Percentiles rank a stretch among this genome's conserved stretches.
Evolutionary conservation across 306 rosid species (phyloP).

Genomic region (Rubus idaeus): DNA sequence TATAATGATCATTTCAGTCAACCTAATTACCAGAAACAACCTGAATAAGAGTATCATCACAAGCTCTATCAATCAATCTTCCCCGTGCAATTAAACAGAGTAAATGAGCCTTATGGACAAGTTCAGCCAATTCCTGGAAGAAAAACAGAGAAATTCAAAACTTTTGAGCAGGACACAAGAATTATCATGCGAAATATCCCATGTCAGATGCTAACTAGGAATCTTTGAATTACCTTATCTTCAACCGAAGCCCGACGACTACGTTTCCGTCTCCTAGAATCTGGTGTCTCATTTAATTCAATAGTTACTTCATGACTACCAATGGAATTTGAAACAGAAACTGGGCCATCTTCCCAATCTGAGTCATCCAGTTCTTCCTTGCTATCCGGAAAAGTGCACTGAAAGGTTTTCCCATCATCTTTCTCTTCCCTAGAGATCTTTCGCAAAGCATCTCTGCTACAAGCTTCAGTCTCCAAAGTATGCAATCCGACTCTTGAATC

Average conservation of each 20-base stretch:
- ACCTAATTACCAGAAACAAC: slow-evolving; percentile 36
- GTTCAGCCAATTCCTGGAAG: slow-evolving; percentile 74
- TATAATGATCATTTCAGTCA: slow-evolving; percentile 10
- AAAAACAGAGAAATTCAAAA: not conserved
- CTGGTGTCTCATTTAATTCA: slow-evolving; percentile 62
- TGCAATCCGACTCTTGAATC: slow-evolving; percentile 32
- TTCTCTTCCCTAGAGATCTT: slow-evolving; percentile 35
- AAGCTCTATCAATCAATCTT: slow-evolving; percentile 74
- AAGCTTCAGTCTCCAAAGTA: slow-evolving; percentile 40
- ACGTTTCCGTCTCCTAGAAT: slow-evolving; percentile 48
- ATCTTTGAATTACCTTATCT: slow-evolving; percentile 62
- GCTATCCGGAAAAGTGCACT: slow-evolving; percentile 28
- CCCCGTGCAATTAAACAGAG: slow-evolving; percentile 96
- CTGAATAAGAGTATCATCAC: slow-evolving; percentile 86
- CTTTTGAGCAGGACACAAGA: slow-evolving; percentile 25
- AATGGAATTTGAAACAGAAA: slow-evolving; percentile 29
- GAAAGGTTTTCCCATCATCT: slow-evolving; percentile 35
- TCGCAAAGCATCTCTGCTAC: slow-evolving; percentile 36
- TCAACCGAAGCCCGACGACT: slow-evolving; percentile 66
- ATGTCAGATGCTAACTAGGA: slow-evolving; percentile 16
- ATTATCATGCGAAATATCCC: slow-evolving; percentile 30
- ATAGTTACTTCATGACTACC: slow-evolving; percentile 54
- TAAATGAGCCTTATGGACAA: slow-evolving; percentile 84
- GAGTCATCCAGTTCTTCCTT: slow-evolving; percentile 63
- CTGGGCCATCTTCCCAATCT: slow-evolving; percentile 88